phyloP scores from a whole-genome alignment of 1,284 basidiomycete genomes.

The Moniliophthora roreri region DNA sequence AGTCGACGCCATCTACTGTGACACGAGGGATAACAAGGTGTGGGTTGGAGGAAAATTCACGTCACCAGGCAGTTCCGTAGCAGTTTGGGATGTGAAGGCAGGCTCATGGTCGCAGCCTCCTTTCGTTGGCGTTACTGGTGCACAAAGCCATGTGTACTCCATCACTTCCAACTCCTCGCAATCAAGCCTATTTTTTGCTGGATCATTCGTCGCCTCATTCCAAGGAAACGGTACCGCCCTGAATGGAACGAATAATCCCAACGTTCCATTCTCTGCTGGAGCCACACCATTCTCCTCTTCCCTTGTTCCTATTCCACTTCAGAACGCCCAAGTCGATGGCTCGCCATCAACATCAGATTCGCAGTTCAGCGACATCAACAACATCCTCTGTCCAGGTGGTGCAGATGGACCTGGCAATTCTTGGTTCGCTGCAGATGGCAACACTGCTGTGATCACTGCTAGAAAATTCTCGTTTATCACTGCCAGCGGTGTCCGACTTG shows the following conservation, averaged over 20 bases:
- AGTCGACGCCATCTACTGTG: conserved; percentile 82
- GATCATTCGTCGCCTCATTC: conserved; percentile 81
- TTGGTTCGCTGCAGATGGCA: conserved; percentile 83
- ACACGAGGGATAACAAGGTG: conserved; percentile 65
- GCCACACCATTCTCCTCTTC: conserved; percentile 89
- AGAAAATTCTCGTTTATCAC: conserved; percentile 72
- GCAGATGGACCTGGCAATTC: conserved; percentile 78
- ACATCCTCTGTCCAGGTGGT: conserved; percentile 83
- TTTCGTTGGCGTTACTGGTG: conserved; percentile 83
- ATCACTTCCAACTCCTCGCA: conserved; percentile 77
- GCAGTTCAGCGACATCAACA: conserved; percentile 69
- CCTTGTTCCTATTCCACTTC: conserved; percentile 83
- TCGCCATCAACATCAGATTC: conserved; percentile 67
- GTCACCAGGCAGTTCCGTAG: conserved; percentile 71
- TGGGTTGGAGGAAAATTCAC: conserved; percentile 89
- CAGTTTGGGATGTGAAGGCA: conserved; percentile 71
- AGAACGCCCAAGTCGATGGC: conserved; percentile 65
- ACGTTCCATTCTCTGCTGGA: conserved; percentile 72
- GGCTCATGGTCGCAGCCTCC: conserved; percentile 74
- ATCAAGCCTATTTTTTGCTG: conserved; percentile 82
- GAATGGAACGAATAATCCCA: conserved; percentile 72
- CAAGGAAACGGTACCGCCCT: conserved; percentile 57
- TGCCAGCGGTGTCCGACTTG: conserved; percentile 81
- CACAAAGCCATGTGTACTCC: conserved; percentile 64
- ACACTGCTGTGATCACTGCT: conserved; percentile 71